phyloP scores from a whole-genome alignment of 23 red algal genomes.

The Gracilaria gracilis region DNA sequence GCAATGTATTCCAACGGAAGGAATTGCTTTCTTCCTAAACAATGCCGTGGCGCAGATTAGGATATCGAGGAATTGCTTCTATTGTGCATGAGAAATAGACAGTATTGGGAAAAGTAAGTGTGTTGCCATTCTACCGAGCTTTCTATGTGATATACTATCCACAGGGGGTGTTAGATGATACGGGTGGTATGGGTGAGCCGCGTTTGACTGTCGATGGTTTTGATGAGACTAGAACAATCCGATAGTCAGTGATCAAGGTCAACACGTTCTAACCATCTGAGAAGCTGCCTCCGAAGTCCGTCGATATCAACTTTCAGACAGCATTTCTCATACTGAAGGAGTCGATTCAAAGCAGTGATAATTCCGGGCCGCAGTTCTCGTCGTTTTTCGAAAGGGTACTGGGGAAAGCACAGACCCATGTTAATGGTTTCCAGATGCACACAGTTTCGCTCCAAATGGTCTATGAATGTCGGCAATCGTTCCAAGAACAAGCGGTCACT shows the following conservation, averaged over 20 bases:
- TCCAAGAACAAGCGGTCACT: slow-evolving; percentile 17
- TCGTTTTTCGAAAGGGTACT: not conserved
- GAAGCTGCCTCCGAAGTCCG: slow-evolving; percentile 5
- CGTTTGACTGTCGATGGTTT: not conserved
- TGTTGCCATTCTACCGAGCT: no score
- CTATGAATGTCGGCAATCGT: slow-evolving; percentile 2
- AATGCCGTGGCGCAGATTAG: no score
- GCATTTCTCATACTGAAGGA: not conserved
- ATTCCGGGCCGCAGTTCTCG: not conserved
- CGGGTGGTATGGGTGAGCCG: no score
- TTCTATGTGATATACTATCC: not conserved
- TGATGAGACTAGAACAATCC: not conserved
- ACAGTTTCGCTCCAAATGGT: slow-evolving; percentile 4
- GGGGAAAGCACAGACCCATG: slow-evolving; percentile 19
- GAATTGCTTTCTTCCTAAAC: no score
- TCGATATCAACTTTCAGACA: not conserved
- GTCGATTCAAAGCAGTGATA: not conserved
- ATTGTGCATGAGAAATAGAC: no score
- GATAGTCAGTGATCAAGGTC: slow-evolving; percentile 14
- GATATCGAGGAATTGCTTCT: no score
- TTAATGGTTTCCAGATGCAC: slow-evolving; percentile 24
- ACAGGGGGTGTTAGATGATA: not conserved
- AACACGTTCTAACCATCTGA: slow-evolving; percentile 10
- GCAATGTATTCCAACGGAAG: no score
- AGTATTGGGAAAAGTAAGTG: no score